phyloP scores from a whole-genome alignment of 371 early-diverging fungal genomes.

The Rhizomucor miehei region DNA sequence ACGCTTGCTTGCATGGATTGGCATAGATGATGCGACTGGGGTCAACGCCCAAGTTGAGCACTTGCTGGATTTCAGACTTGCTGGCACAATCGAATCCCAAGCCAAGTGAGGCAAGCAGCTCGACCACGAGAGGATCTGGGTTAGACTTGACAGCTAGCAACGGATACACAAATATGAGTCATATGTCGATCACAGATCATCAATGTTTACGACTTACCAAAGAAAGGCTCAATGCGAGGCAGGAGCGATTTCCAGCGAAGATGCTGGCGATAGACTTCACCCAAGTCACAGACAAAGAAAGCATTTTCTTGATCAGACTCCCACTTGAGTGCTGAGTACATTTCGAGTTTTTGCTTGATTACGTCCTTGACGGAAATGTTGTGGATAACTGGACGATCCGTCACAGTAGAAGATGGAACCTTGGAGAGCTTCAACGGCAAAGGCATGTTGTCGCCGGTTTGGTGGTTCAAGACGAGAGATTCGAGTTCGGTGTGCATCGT shows the following conservation, averaged over 20 bases:
- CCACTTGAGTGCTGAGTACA: conserved; percentile 41
- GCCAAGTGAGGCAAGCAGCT: conserved; percentile 81
- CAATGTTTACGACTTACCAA: conserved; percentile 53
- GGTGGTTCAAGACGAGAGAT: conserved; percentile 27
- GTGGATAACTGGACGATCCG: conserved; percentile 20
- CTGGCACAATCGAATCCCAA: conserved; percentile 95
- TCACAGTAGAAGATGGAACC: conserved; percentile 3
- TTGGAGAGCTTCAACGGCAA: conserved; percentile 5
- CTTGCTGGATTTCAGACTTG: conserved; percentile 83
- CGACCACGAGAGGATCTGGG: conserved; percentile 85
- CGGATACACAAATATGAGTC: not conserved
- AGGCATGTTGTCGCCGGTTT: conserved; percentile 11
- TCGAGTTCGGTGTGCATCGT: conserved; percentile 37
- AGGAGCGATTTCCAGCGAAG: conserved; percentile 76
- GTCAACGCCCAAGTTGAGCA: conserved; percentile 76
- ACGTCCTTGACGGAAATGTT: conserved; percentile 32
- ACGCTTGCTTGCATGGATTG: conserved; percentile 97
- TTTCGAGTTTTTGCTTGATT: conserved; percentile 29
- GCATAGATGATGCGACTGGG: conserved; percentile 91
- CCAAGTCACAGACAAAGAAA: conserved; percentile 92
- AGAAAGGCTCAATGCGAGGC: conserved; percentile 94
- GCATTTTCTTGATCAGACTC: conserved; percentile 79
- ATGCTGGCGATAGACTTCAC: conserved; percentile 85
- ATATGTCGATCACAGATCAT: too few species aligned
- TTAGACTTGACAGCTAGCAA: conserved; percentile 92